A percentile compares a stretch with the other conserved stretches of the same genome.
Evolutionary conservation across 2,329 filamentous ascomycete species (phyloP).

Genomic region (Hypoxylon sp.): DNA sequence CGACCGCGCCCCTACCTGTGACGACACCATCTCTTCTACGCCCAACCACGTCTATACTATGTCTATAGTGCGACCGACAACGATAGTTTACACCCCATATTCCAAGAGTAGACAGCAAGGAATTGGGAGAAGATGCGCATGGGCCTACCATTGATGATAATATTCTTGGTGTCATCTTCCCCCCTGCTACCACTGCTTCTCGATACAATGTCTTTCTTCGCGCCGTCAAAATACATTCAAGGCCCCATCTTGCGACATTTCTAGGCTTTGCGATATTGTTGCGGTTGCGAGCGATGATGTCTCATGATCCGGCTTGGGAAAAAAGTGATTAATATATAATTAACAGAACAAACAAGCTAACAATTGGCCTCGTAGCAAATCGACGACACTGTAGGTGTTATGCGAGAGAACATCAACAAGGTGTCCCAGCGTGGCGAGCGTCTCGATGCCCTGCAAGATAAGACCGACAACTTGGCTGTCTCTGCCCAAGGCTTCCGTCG

Average conservation of each 20-base stretch:
- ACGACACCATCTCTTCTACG: slow-evolving; percentile 5
- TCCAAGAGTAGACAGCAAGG: background rate
- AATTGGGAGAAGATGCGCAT: slow-evolving; percentile 24
- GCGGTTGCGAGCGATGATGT: slow-evolving; percentile 27
- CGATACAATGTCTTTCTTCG: background rate
- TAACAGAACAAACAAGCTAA: slow-evolving; percentile 67
- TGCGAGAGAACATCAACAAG: slow-evolving; percentile 98
- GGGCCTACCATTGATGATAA: slow-evolving; percentile 5
- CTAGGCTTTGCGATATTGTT: slow-evolving; percentile 5
- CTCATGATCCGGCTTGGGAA: slow-evolving; percentile 42
- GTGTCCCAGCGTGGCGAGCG: slow-evolving; percentile 86
- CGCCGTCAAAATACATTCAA: background rate
- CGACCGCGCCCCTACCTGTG: slow-evolving; percentile 21
- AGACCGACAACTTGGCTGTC: slow-evolving; percentile 89
- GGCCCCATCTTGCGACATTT: background rate
- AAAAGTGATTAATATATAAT: slow-evolving; percentile 13
- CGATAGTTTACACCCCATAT: background rate
- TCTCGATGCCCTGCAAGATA: slow-evolving; percentile 56
- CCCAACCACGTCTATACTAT: slow-evolving; percentile 11
- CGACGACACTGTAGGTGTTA: slow-evolving; percentile 92
- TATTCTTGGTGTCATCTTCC: background rate
- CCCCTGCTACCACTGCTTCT: background rate
- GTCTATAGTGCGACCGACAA: background rate
- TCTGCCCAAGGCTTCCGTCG: slow-evolving; percentile 96
- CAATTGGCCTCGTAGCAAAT: slow-evolving; percentile 92